Evolutionary conservation across 2,329 filamentous ascomycete genomes (phyloP), one percentile per base, ranked within the genome.

Genomic region (Didymella lethalis): DNA sequence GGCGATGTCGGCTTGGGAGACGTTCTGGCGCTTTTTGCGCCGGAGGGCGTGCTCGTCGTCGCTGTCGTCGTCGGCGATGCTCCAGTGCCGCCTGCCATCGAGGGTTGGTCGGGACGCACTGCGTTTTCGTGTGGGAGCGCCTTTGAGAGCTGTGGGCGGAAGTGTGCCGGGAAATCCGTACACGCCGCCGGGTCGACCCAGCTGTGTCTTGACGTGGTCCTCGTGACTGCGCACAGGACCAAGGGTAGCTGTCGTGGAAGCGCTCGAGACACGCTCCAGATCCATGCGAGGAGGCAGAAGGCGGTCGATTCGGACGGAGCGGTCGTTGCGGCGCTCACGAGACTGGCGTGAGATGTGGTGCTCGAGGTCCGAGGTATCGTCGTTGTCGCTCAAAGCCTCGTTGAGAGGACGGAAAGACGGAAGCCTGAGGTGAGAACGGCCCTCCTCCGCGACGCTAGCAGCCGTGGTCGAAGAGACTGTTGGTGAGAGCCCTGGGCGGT

Each of bases 1-100:
- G 16, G 90, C 90, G 52, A 96, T 85, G 67, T 97, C 94, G n/a
- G 86, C 67, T 85, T 87, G 10, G 84, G 72, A 72, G 20, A 73
- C 64, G n/a, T 63, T 57, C 8, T 67, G 66, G 4, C 62, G 46
- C 20, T 52, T 58, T 8, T 58, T 57, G 25, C 70, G 75, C 48
- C 71, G 70, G 6, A 74, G 69, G 6, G 68, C 69, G 23, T 79
- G 72, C 16, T 80, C 72, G n/a, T 66, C 72, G n/a, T 66, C 28
- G 28, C 3, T 4, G 28, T 32, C 64, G 23, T 68, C 63, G 59
- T 85, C 81, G 23, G 84, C 83, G 48, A 88, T 86, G 66, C 84
- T 87, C 86, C 85, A 87, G 52, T 85, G 80, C 12, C 84, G 79
- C 56, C 80, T 80, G 8, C 77, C 73, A 14, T 76, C 75, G 10